Conservation (phyloP, 345 rosid genomes). For the Geranium rotundifolium region DNA sequence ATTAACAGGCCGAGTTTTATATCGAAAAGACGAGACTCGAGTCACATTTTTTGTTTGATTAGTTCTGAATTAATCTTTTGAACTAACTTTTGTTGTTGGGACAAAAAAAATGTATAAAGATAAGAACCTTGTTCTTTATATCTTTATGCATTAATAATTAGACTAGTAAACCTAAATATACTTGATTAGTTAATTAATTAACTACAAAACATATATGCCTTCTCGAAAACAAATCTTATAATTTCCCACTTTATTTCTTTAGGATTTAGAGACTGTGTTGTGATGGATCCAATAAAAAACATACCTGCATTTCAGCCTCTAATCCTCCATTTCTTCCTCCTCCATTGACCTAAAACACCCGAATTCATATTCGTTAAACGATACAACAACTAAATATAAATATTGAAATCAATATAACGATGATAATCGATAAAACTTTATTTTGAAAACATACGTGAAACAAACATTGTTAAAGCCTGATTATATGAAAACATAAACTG, state of each 20-base stretch:
- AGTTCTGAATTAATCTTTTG: not conserved
- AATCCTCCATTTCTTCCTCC: slow-evolving; percentile 16
- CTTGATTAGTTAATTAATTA: not conserved
- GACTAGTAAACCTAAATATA: too few species aligned
- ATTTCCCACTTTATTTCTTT: slow-evolving; percentile 5
- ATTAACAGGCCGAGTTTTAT: too few species aligned
- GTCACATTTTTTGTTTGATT: not conserved
- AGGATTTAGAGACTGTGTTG: not conserved
- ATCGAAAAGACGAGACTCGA: too few species aligned
- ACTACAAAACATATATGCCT: slow-evolving; percentile 7
- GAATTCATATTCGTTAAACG: too few species aligned
- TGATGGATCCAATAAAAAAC: slow-evolving; percentile 26
- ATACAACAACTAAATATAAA: too few species aligned
- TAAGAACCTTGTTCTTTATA: slow-evolving; percentile 26
- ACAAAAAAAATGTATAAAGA: slow-evolving; percentile 11
- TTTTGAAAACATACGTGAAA: too few species aligned
- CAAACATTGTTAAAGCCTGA: too few species aligned
- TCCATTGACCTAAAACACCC: slow-evolving; percentile 14
- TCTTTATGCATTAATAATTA: slow-evolving; percentile 1
- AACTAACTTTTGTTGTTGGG: slow-evolving; percentile 5
- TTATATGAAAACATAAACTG: too few species aligned
- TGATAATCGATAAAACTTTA: too few species aligned
- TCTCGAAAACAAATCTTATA: slow-evolving; percentile 6
- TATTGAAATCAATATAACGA: too few species aligned
- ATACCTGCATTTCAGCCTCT: slow-evolving; percentile 20